These are phyloP conservation scores for Trichoderma sp. DNA, from an alignment of 2,329 filamentous ascomycete genomes.

Conservation along the genomic window DNA sequence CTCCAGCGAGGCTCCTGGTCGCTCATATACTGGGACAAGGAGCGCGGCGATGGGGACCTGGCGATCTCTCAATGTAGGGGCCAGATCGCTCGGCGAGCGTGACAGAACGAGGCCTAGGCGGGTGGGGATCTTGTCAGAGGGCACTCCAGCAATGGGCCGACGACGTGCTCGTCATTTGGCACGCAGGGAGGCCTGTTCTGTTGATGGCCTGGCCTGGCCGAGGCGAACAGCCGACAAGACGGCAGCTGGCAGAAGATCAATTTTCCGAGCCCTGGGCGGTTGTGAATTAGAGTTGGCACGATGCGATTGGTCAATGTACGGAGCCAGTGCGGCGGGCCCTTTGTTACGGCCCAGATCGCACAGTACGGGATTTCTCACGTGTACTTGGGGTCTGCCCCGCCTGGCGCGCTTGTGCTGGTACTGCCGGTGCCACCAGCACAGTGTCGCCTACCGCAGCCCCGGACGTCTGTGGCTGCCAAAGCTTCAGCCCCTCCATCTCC, in stretches of 20 bases:
- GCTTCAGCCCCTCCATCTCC: slow-evolving; percentile 21
- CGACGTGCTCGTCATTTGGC: slow-evolving; percentile 6
- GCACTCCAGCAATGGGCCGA: slow-evolving; percentile 11
- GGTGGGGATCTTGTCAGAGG: slow-evolving; percentile 20
- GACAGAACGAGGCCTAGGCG: slow-evolving; percentile 18
- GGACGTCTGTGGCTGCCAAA: slow-evolving; percentile 13
- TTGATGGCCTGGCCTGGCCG: slow-evolving; percentile 10
- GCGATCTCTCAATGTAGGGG: slow-evolving; percentile 25
- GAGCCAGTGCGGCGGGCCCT: not conserved
- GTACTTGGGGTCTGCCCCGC: not conserved
- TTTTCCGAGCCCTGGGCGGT: slow-evolving; percentile 18
- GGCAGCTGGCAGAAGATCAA: slow-evolving; percentile 21
- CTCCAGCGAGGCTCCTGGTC: slow-evolving; percentile 18
- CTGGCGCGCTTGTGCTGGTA: not conserved
- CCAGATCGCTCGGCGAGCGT: slow-evolving; percentile 24
- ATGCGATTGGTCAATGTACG: slow-evolving; percentile 21
- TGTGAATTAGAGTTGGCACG: slow-evolving; percentile 20
- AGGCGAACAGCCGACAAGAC: slow-evolving; percentile 13
- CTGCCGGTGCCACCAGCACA: slow-evolving; percentile 8
- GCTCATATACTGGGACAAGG: not conserved
- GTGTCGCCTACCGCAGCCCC: slow-evolving; percentile 1
- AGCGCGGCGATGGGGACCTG: slow-evolving; percentile 15
- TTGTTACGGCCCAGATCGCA: not conserved
- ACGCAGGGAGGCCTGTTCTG: slow-evolving; percentile 4
- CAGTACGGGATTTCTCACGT: not conserved